phyloP scores from a whole-genome alignment of 2,329 filamentous ascomycete genomes.

The Cladophialophora psammophila region DNA sequence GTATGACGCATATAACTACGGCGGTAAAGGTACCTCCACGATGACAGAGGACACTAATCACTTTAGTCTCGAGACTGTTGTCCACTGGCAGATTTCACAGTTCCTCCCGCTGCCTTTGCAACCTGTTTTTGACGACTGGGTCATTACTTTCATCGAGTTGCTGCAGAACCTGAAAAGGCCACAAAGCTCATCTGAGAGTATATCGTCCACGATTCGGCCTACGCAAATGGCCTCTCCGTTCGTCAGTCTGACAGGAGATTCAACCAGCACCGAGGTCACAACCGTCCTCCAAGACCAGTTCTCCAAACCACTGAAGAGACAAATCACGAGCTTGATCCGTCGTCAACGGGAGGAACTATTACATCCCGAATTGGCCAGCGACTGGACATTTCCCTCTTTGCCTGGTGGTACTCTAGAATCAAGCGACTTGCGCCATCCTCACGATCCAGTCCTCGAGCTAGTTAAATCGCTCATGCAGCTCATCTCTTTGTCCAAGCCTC shows the following conservation, averaged over 20 bases:
- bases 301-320: slow-evolving; percentile 88
- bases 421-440: slow-evolving; percentile 45
- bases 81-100: slow-evolving; percentile 97
- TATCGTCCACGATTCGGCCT: slow-evolving; percentile 61
- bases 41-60: slow-evolving; percentile 74
- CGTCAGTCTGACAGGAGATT: slow-evolving; percentile 63
- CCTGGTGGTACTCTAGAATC: slow-evolving; percentile 51
- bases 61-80: slow-evolving; percentile 85
- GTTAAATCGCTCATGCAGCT: slow-evolving; percentile 95
- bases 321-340: slow-evolving; percentile 80
- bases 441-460: slow-evolving; percentile 84
- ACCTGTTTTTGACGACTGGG: slow-evolving; percentile 86
- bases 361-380: slow-evolving; percentile 83
- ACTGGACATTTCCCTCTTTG: slow-evolving; percentile 82
- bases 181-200: slow-evolving; percentile 63
- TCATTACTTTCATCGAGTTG: slow-evolving; percentile 91
- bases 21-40: slow-evolving; percentile 86
- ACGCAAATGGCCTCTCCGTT: slow-evolving; percentile 65
- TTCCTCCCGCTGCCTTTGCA: slow-evolving; percentile 85
- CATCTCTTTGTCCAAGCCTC: slow-evolving; percentile 75
- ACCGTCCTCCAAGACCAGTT: slow-evolving; percentile 81
- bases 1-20: slow-evolving; percentile 99
- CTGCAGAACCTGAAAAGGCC: slow-evolving; percentile 89
- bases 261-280: slow-evolving; percentile 64
- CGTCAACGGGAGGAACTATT: slow-evolving; percentile 88